These are phyloP conservation scores for Coemansia sp. DNA, from an alignment of 192 early-diverging fungal genomes.

Conservation along the genomic window DNA sequence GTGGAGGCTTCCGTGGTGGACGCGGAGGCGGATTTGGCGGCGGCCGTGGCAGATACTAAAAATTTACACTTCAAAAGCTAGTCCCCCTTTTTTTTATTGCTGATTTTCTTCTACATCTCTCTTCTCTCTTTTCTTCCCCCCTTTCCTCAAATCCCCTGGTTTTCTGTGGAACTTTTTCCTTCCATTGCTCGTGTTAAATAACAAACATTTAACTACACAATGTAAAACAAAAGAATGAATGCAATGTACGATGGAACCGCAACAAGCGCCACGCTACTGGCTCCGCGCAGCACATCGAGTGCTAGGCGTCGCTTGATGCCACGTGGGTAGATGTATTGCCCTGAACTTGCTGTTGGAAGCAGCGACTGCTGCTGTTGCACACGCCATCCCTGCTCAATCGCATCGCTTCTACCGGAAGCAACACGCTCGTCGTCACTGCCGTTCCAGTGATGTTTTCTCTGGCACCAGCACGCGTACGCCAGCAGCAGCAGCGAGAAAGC, in stretches of 20 bases:
- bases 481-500: slow-evolving; percentile 13
- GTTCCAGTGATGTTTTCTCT: not conserved
- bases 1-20: slow-evolving; percentile 44
- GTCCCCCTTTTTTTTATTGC: not conserved
- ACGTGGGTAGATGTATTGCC: not conserved
- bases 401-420: too few species aligned
- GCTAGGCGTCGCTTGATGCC: not conserved
- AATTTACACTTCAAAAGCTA: not conserved
- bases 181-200: too few species aligned
- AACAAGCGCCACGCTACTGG: slow-evolving; percentile 16
- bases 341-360: not conserved
- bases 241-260: slow-evolving; percentile 15
- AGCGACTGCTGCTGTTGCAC: not conserved
- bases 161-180: too few species aligned
- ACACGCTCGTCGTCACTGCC: not conserved
- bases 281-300: not conserved
- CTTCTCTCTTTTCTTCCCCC: not conserved
- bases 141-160: too few species aligned
- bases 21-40: too few species aligned
- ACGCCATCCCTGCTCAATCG: too few species aligned
- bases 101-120: not conserved
- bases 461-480: slow-evolving; percentile 6
- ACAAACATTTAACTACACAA: too few species aligned
- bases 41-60: slow-evolving; percentile 63
- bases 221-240: slow-evolving; percentile 17